Evolutionary conservation across 805 yeast species (phyloP).

Genomic region (Saccharomyces paradoxus): DNA sequence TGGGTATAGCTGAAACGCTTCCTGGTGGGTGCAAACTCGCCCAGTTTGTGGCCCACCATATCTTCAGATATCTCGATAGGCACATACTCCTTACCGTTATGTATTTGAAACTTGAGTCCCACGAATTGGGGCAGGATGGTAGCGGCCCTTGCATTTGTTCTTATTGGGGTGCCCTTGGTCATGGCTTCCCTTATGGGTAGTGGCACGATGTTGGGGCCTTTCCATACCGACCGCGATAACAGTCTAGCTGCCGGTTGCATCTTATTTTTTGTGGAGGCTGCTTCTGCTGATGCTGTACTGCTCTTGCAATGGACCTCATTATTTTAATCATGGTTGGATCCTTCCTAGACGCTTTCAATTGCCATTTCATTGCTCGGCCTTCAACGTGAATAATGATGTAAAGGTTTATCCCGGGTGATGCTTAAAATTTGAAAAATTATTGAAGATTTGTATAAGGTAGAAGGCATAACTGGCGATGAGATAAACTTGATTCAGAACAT

Average conservation of each 20-base stretch:
- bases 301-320: background rate
- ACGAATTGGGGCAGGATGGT: constrained; percentile 94
- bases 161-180: constrained; percentile 71
- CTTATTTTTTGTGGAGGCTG: background rate
- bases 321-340: background rate
- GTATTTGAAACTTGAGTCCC: constrained; percentile 88
- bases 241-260: constrained; percentile 23
- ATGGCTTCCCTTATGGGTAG: constrained; percentile 85
- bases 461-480: background rate
- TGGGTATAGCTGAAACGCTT: constrained; percentile 77
- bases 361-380: background rate
- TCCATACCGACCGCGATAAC: constrained; percentile 52
- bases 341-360: background rate
- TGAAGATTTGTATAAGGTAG: background rate
- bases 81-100: constrained; percentile 91
- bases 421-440: background rate
- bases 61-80: constrained; percentile 81
- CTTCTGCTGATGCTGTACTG: background rate
- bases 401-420: background rate
- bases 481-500: background rate
- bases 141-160: constrained; percentile 94
- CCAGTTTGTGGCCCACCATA: constrained; percentile 93
- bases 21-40: constrained; percentile 93
- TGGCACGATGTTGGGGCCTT: constrained; percentile 89
- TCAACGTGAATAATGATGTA: background rate